A percentile compares a stretch with the other conserved stretches of the same genome.
Evolutionary conservation across 2,329 filamentous ascomycete species (phyloP).

Genomic region (Pezicula carpinea): DNA sequence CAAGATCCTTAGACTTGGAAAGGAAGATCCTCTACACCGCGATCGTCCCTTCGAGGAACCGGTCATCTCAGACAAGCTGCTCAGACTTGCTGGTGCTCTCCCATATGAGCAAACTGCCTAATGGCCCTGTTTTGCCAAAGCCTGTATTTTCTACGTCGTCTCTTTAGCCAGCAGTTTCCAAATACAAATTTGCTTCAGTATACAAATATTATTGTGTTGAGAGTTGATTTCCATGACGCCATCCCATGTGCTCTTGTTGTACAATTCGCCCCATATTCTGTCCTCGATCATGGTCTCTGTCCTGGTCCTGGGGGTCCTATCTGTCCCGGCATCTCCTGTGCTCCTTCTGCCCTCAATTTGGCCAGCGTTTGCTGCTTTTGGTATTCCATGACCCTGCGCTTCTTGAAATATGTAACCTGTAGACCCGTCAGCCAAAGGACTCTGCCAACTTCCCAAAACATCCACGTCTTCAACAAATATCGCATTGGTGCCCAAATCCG

Average conservation of each 20-base stretch:
- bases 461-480: neutral
- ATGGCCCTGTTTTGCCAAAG: neutral
- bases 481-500: neutral
- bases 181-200: no score
- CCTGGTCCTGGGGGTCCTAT: conserved; percentile 4
- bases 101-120: conserved; percentile 4
- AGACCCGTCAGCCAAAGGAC: conserved; percentile 12
- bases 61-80: conserved; percentile 6
- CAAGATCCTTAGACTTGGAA: conserved; percentile 11
- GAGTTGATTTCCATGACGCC: neutral
- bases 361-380: conserved; percentile 78
- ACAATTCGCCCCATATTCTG: neutral
- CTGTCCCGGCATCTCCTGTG: conserved; percentile 40
- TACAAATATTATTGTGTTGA: neutral
- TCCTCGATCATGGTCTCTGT: conserved; percentile 4
- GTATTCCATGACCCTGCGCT: conserved; percentile 87
- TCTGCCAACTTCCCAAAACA: neutral
- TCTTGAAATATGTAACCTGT: conserved; percentile 96
- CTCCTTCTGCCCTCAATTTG: conserved; percentile 69
- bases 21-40: conserved; percentile 12
- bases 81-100: conserved; percentile 10
- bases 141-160: conserved; percentile 1
- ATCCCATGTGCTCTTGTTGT: conserved; percentile 1
- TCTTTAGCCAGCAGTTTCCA: neutral
- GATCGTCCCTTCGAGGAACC: conserved; percentile 13